Evolutionary conservation across 106 monocot species (phyloP).

Genomic region (Apostasia ramifera): DNA sequence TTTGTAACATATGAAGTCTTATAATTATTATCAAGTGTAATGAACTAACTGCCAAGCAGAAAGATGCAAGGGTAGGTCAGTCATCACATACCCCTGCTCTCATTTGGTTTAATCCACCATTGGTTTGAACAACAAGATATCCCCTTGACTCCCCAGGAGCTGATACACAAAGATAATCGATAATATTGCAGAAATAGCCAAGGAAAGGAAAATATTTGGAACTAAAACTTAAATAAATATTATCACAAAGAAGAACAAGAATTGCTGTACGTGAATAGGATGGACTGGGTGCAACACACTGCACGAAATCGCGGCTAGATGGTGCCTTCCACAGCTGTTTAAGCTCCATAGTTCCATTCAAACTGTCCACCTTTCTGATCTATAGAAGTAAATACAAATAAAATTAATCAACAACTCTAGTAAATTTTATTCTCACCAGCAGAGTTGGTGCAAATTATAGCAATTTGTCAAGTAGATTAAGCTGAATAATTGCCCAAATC

Average conservation of each 20-base stretch:
- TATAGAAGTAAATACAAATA: conserved; percentile 40
- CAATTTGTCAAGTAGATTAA: too few species aligned
- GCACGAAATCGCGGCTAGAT: conserved; percentile 36
- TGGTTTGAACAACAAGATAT: conserved; percentile 74
- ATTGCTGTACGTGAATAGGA: conserved; percentile 34
- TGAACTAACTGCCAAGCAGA: too few species aligned
- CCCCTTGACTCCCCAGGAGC: conserved; percentile 57
- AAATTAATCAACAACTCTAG: conserved; percentile 1
- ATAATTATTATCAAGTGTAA: too few species aligned
- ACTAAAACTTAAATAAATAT: neutral
- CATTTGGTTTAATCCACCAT: conserved; percentile 98
- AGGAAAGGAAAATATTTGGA: neutral
- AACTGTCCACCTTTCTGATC: conserved; percentile 50
- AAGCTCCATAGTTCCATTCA: conserved; percentile 14
- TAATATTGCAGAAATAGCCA: neutral
- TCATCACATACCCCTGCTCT: conserved; percentile 67
- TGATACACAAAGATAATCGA: conserved; percentile 22
- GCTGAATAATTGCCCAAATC: neutral
- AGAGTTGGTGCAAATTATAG: neutral
- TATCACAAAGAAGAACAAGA: neutral
- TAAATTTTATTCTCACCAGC: neutral
- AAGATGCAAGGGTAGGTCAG: neutral
- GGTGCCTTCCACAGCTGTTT: conserved; percentile 70
- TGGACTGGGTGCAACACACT: conserved; percentile 41
- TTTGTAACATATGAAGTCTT: too few species aligned